phyloP scores from a whole-genome alignment of 805 yeast species.

The Kodamaea fukazawae region DNA sequence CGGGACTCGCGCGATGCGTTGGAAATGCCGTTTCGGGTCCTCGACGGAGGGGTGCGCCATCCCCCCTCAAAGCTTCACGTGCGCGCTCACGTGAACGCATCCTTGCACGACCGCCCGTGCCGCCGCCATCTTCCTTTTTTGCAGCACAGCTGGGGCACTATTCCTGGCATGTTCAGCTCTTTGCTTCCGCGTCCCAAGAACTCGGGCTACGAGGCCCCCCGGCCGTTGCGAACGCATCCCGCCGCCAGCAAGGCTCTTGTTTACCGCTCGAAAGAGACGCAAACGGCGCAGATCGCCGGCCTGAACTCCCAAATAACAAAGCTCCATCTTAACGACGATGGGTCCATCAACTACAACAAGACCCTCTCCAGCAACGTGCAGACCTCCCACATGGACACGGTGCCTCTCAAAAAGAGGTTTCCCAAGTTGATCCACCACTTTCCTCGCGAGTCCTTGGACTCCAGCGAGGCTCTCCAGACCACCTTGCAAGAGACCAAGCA shows the following conservation, averaged over 20 bases:
- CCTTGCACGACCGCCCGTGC: too few species aligned
- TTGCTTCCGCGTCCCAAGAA: constrained; percentile 34
- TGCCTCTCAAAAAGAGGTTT: constrained; percentile 50
- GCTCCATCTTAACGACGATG: constrained; percentile 25
- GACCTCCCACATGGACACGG: constrained; percentile 52
- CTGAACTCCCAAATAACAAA: constrained; percentile 14
- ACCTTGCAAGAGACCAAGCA: constrained; percentile 55
- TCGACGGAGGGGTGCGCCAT: too few species aligned
- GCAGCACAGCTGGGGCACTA: too few species aligned
- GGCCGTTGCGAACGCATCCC: constrained; percentile 8
- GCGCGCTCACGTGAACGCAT: too few species aligned
- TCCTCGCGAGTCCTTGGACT: constrained; percentile 38
- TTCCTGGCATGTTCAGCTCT: constrained; percentile 31
- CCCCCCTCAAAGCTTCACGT: too few species aligned
- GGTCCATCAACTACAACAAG: constrained; percentile 24
- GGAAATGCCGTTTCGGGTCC: too few species aligned
- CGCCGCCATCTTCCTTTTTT: too few species aligned
- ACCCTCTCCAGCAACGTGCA: constrained; percentile 38
- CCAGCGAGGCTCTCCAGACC: constrained; percentile 39
- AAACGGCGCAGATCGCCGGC: neutral
- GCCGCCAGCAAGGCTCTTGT: neutral
- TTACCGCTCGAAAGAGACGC: too few species aligned
- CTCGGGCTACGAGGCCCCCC: constrained; percentile 16
- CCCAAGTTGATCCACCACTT: constrained; percentile 40
- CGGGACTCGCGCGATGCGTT: too few species aligned